A percentile compares a stretch with the other conserved stretches of the same genome.
Conservation (phyloP, 2,329 filamentous ascomycete genomes). For the Stemphylium beticola region DNA sequence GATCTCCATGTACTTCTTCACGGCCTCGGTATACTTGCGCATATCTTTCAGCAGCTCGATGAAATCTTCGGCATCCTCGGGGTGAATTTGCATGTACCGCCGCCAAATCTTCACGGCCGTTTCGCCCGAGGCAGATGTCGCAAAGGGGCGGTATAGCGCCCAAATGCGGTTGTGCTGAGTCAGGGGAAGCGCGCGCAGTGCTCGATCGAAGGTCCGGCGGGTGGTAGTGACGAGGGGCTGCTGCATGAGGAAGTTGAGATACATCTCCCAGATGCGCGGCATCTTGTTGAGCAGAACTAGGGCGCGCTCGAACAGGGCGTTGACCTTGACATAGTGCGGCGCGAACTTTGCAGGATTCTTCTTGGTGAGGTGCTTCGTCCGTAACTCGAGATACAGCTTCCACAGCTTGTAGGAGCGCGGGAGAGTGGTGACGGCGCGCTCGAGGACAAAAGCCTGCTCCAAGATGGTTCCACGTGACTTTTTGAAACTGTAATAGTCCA, state of each 20-base stretch:
- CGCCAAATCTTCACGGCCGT: constrained; percentile 94
- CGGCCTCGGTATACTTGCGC: constrained; percentile 86
- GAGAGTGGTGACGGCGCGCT: constrained; percentile 86
- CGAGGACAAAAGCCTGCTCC: constrained; percentile 87
- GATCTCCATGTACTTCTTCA: constrained; percentile 88
- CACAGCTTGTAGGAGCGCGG: constrained; percentile 97
- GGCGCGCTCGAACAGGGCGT: constrained; percentile 90
- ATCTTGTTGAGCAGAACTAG: constrained; percentile 97
- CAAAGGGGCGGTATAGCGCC: constrained; percentile 89
- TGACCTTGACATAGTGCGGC: constrained; percentile 89
- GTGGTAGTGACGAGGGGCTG: constrained; percentile 92
- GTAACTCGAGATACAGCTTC: constrained; percentile 93
- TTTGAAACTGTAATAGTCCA: constrained; percentile 93
- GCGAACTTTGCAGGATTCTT: constrained; percentile 82
- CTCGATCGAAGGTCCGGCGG: constrained; percentile 87
- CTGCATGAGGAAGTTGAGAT: constrained; percentile 84
- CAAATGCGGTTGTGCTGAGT: constrained; percentile 97
- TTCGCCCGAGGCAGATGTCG: constrained; percentile 85
- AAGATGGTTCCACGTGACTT: constrained; percentile 80
- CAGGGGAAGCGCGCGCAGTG: constrained; percentile 86
- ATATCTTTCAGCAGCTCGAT: constrained; percentile 86
- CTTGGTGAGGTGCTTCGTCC: constrained; percentile 78
- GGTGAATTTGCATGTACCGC: constrained; percentile 95
- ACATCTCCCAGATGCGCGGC: constrained; percentile 98
- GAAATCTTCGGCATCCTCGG: constrained; percentile 93